Base-by-base conservation (phyloP, 768 basidiomycete genomes). In the Suillus discolor region DNA sequence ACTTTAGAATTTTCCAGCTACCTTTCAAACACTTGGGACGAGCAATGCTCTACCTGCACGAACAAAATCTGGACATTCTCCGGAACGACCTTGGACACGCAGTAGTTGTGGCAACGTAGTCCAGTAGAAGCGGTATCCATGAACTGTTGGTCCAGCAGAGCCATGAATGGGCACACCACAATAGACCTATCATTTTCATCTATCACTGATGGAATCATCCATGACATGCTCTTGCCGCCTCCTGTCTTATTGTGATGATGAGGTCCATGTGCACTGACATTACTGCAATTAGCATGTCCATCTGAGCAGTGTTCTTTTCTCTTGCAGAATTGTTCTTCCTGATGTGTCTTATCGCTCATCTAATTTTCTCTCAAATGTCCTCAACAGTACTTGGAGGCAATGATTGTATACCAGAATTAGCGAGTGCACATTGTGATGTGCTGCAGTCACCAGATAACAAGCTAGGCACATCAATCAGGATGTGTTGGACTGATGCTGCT, bases 101-200 rank as follows among this genome's bases (percentile, higher is more conserved):
- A 61, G 59, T 61, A 61, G 39, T 61, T 61, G 38, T 61, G 59
- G 7, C 39, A 61, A 2, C 18, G n/a, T 18, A 60, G 7, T 1
- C 59, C 59, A 12, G 8, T 13, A 1, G n/a, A 38, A 15, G 13
- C 11, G 2, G 39, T 39, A 9, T 9, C 23, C 0, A 0, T 2
- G 18, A 39, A 39, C 36, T 59, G 57, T 25, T 59, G 15, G 3
- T 59, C 36, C 0, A 59, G 20, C 36, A 59, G 16, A 2, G 41
- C 41, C 0, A n/a, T 25, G 36, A 59, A 59, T 0, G 57, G 57
- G 5, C 57, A 59, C 2, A 59, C 57, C 6, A 59, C 31, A 3
- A 59, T 59, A 13, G 34, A 34, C 39, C 18, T 59, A 0, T 12
- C 18, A 5, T 59, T 4, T 6, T 38, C n/a, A 8, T 41, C 25